Conservation (phyloP, 345 rosid species). For the Hirschfeldia incana region DNA sequence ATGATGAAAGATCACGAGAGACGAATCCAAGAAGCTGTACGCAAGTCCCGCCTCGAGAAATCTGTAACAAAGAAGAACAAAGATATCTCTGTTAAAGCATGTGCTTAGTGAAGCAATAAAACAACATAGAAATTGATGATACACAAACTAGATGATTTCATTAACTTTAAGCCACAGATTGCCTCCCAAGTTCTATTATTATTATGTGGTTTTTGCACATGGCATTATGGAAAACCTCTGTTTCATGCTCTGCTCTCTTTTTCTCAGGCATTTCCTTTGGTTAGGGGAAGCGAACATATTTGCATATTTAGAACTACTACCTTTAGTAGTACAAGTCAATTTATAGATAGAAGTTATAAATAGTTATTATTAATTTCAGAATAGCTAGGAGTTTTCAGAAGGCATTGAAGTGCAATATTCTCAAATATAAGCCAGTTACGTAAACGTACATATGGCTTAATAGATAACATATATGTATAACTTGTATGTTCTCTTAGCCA, state of each 20-base stretch:
- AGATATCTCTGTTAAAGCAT: slow-evolving; percentile 32
- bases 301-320: slow-evolving; percentile 31
- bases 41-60: slow-evolving; percentile 70
- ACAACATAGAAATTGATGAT: neutral
- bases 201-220: slow-evolving; percentile 22
- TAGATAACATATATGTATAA: slow-evolving; percentile 28
- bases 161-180: neutral
- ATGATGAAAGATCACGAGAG: slow-evolving; percentile 88
- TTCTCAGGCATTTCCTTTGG: slow-evolving; percentile 31
- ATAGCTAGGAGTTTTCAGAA: slow-evolving; percentile 17
- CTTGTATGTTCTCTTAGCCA: neutral
- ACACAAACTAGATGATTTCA: slow-evolving; percentile 1
- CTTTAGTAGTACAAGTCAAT: slow-evolving; percentile 19
- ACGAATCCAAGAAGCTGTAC: slow-evolving; percentile 88
- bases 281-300: slow-evolving; percentile 32
- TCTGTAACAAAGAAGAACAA: slow-evolving; percentile 46
- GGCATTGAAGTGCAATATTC: slow-evolving; percentile 20
- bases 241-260: slow-evolving; percentile 28
- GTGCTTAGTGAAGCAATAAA: slow-evolving; percentile 26
- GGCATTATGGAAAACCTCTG: slow-evolving; percentile 7
- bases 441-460: slow-evolving; percentile 51
- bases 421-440: slow-evolving; percentile 23
- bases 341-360: slow-evolving; percentile 21
- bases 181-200: slow-evolving; percentile 1
- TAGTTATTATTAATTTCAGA: slow-evolving; percentile 12